Evolutionary conservation across 1,139 yeast species (phyloP).

Genomic region (Arxiozyma telluris): DNA sequence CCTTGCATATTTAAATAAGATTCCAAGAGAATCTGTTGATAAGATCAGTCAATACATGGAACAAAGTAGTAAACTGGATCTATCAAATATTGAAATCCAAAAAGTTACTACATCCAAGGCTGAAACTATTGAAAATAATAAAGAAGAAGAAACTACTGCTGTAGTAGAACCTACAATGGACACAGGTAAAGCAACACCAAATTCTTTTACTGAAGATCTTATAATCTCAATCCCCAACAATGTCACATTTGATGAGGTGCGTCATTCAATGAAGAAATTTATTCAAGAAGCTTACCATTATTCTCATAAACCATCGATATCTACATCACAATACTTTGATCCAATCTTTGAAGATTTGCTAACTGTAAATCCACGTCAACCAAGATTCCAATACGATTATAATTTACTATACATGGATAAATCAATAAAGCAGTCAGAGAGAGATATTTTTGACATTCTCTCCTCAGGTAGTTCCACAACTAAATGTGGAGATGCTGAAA

Average conservation of each 20-base stretch:
- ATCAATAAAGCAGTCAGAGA: not conserved
- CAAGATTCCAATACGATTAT: conserved; percentile 45
- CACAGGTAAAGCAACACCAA: conserved; percentile 25
- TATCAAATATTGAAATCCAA: conserved; percentile 50
- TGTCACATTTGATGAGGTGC: conserved; percentile 13
- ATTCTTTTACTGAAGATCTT: conserved; percentile 16
- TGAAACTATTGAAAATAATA: conserved; percentile 20
- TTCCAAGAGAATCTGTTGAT: conserved; percentile 46
- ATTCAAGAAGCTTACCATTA: conserved; percentile 18
- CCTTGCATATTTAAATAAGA: conserved; percentile 69
- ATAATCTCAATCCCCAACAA: conserved; percentile 13
- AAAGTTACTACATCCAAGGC: not conserved
- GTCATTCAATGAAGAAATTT: conserved; percentile 15
- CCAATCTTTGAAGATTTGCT: conserved; percentile 60
- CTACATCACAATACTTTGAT: conserved; percentile 43
- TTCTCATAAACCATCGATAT: conserved; percentile 18
- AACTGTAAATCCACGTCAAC: conserved; percentile 47
- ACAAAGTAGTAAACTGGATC: conserved; percentile 59
- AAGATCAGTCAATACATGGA: conserved; percentile 49
- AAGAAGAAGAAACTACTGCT: conserved; percentile 6
- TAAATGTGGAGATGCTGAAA: conserved; percentile 3
- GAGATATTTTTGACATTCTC: conserved; percentile 42
- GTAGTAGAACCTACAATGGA: not conserved
- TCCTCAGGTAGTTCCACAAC: conserved; percentile 15
- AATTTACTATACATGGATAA: conserved; percentile 14